These are phyloP conservation scores for Saitozyma sp. DNA, from an alignment of 768 basidiomycete species.

Conservation along the genomic window DNA sequence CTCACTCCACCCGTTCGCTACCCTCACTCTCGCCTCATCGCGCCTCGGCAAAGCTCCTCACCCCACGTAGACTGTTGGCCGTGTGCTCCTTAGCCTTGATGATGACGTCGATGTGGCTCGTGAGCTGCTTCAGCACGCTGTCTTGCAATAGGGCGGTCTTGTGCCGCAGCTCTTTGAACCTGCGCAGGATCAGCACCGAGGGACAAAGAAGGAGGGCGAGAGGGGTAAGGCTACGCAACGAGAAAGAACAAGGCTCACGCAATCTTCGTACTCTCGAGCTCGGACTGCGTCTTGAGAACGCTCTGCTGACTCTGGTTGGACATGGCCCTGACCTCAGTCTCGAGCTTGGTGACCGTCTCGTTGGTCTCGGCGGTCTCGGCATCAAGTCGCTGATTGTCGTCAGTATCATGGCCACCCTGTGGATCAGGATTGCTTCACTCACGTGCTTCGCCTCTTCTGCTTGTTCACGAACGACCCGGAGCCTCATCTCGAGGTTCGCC, in stretches of 20 bases:
- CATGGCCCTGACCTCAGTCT: conserved; percentile 45
- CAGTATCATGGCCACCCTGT: not conserved
- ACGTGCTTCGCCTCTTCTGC: conserved; percentile 48
- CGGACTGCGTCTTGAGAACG: conserved; percentile 40
- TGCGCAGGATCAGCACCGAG: conserved; percentile 1
- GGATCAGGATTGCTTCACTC: conserved; percentile 10
- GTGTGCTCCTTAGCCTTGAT: conserved; percentile 48
- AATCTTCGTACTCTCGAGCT: conserved; percentile 47
- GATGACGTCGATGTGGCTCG: conserved; percentile 41
- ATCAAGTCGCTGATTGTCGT: conserved; percentile 26
- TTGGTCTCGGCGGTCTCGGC: conserved; percentile 43
- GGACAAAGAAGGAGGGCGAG: not conserved
- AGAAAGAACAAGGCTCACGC: conserved; percentile 34
- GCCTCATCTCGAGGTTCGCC: conserved; percentile 68
- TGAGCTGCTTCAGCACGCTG: conserved; percentile 31
- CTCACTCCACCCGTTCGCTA: no score
- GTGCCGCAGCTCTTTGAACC: conserved; percentile 41
- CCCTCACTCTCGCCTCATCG: conserved; percentile 13
- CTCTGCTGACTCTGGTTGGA: conserved; percentile 46
- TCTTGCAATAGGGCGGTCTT: conserved; percentile 37
- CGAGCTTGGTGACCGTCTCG: conserved; percentile 36
- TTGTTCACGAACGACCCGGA: conserved; percentile 37
- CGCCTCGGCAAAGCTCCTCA: conserved; percentile 41
- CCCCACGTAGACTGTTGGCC: conserved; percentile 33
- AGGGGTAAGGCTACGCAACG: not conserved